A percentile compares a stretch with the other conserved stretches of the same genome.
Conservation (phyloP, 805 yeast genomes). For the Lachancea cidri region DNA sequence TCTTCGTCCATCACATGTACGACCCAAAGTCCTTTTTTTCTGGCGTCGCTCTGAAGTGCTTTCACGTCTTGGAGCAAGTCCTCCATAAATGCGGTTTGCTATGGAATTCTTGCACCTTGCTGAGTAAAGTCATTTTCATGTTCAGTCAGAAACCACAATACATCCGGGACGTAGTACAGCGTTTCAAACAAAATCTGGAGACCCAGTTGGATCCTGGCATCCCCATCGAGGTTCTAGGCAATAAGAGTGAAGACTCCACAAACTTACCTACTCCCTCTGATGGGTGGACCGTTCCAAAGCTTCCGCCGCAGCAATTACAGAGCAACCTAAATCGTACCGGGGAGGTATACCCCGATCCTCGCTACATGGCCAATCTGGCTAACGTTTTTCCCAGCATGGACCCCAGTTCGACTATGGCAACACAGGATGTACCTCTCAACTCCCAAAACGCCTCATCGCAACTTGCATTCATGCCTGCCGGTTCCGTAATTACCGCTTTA, state of each 20-base stretch:
- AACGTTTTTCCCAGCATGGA: too few relatives aligned
- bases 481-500: background rate
- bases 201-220: conserved; percentile 1
- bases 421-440: background rate
- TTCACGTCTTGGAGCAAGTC: conserved; percentile 6
- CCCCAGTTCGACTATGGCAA: too few relatives aligned
- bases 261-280: background rate
- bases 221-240: conserved; percentile 7
- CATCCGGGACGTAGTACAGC: conserved; percentile 3
- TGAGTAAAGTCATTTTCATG: conserved; percentile 5
- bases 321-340: too few relatives aligned
- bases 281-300: background rate
- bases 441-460: background rate
- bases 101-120: conserved; percentile 7
- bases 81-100: conserved; percentile 3
- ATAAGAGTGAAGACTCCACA: background rate
- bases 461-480: background rate
- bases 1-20: conserved; percentile 9
- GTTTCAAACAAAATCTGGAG: conserved; percentile 4
- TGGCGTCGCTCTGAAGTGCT: conserved; percentile 5
- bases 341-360: background rate
- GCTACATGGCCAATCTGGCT: background rate
- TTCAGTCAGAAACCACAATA: conserved; percentile 7
- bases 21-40: conserved; percentile 4
- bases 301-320: background rate